Percentiles rank a stretch among this genome's conserved stretches.
Conservation (phyloP, 2,329 filamentous ascomycete genomes). For the Ascochyta fabae region DNA sequence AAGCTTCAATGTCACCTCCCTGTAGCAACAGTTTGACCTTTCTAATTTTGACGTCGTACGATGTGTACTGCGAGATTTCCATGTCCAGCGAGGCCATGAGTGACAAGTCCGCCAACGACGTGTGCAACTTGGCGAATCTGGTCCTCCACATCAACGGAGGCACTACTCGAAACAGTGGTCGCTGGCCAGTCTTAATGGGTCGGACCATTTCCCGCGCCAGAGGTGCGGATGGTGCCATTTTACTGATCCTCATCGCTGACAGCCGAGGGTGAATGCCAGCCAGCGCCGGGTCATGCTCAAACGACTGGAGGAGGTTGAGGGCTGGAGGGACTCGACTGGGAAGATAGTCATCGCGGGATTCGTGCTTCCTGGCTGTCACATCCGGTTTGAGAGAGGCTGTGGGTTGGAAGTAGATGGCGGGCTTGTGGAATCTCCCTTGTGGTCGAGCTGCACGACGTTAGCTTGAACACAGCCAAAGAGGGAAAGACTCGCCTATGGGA, state of each 20-base stretch:
- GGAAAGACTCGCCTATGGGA: slow-evolving; percentile 39
- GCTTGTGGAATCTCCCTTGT: slow-evolving; percentile 69
- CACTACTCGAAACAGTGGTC: slow-evolving; percentile 67
- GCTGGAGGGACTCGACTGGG: slow-evolving; percentile 72
- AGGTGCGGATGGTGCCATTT: slow-evolving; percentile 72
- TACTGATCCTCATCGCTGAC: slow-evolving; percentile 75
- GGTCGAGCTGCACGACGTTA: slow-evolving; percentile 44
- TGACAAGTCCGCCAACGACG: slow-evolving; percentile 58
- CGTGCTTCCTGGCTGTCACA: slow-evolving; percentile 52
- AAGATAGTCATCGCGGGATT: slow-evolving; percentile 67
- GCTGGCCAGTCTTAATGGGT: slow-evolving; percentile 69
- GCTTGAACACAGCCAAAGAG: not conserved
- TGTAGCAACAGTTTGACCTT: slow-evolving; percentile 64
- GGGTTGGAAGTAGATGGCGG: slow-evolving; percentile 68
- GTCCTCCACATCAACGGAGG: slow-evolving; percentile 76
- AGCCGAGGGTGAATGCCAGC: slow-evolving; percentile 68
- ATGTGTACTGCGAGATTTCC: slow-evolving; percentile 74
- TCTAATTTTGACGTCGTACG: slow-evolving; percentile 69
- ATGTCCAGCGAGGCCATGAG: slow-evolving; percentile 75
- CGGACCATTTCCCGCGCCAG: slow-evolving; percentile 65
- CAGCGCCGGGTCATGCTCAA: slow-evolving; percentile 69
- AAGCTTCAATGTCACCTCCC: slow-evolving; percentile 65
- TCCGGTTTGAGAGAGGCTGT: slow-evolving; percentile 63
- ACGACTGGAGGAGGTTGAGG: slow-evolving; percentile 78
- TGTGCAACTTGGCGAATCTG: slow-evolving; percentile 71